A percentile compares a stretch with the other conserved stretches of the same genome.
Evolutionary conservation across 345 rosid genomes (phyloP).

Genomic region (Citrus sinensis): DNA sequence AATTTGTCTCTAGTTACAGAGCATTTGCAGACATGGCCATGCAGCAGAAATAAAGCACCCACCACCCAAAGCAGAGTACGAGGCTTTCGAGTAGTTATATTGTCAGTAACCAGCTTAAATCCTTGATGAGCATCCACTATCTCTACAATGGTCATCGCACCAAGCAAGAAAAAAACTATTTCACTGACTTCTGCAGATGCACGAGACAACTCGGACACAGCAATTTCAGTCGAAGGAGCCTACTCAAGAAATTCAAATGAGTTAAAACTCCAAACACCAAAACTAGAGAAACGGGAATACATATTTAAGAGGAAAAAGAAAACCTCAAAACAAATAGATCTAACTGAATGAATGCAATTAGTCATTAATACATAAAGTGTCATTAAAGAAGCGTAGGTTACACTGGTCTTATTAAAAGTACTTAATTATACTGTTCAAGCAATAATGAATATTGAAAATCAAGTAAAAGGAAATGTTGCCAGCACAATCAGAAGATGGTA

Average conservation of each 20-base stretch:
- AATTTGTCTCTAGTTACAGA: background rate
- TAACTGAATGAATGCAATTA: background rate
- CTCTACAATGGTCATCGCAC: conserved; percentile 99
- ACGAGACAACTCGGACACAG: conserved; percentile 78
- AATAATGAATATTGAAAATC: background rate
- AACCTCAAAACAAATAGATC: background rate
- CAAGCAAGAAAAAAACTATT: conserved; percentile 93
- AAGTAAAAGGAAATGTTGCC: background rate
- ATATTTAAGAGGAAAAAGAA: background rate
- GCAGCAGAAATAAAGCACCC: conserved; percentile 25
- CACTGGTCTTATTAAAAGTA: background rate
- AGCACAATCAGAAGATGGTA: background rate
- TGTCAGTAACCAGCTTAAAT: conserved; percentile 95
- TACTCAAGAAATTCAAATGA: conserved; percentile 30
- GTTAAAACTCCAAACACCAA: conserved; percentile 2
- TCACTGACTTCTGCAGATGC: conserved; percentile 96
- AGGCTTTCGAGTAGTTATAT: conserved; percentile 90
- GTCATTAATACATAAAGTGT: background rate
- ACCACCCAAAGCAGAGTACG: conserved; percentile 92
- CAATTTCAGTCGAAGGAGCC: conserved; percentile 98
- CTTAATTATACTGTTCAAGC: background rate
- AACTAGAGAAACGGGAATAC: background rate
- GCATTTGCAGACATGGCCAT: background rate
- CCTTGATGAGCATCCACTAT: conserved; percentile 99
- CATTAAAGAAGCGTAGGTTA: background rate